phyloP scores from a whole-genome alignment of 345 rosid species.

The Ailanthus altissimus region DNA sequence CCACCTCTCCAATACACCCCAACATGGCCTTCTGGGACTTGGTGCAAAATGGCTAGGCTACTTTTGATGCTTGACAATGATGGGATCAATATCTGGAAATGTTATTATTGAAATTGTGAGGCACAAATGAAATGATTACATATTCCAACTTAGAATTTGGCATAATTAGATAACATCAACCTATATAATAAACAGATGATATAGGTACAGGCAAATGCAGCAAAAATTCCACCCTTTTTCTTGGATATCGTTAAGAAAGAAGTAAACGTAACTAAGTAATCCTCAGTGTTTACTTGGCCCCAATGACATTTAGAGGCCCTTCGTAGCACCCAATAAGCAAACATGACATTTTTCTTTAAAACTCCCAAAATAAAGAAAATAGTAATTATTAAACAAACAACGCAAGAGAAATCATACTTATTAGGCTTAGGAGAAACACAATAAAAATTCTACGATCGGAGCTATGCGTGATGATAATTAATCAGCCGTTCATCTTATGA shows the following conservation, averaged over 20 bases:
- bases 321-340: neutral
- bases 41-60: conserved; percentile 63
- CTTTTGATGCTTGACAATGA: conserved; percentile 30
- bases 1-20: conserved; percentile 98
- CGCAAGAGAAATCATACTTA: neutral
- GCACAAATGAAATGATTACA: neutral
- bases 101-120: conserved; percentile 4
- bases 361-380: conserved; percentile 1
- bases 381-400: neutral
- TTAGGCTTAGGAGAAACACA: neutral
- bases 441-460: no score
- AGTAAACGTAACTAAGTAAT: neutral
- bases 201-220: neutral
- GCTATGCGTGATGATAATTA: neutral
- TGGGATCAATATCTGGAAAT: conserved; percentile 53
- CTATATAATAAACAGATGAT: neutral
- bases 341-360: neutral
- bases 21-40: conserved; percentile 95
- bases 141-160: neutral
- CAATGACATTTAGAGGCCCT: neutral
- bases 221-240: neutral
- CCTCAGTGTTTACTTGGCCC: neutral
- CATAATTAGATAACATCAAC: neutral
- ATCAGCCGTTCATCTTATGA: neutral
- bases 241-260: neutral